Evolutionary conservation across 148 eudicot species (phyloP), one percentile per base, ranked within the genome.

Genomic region (Chenopodium album): DNA sequence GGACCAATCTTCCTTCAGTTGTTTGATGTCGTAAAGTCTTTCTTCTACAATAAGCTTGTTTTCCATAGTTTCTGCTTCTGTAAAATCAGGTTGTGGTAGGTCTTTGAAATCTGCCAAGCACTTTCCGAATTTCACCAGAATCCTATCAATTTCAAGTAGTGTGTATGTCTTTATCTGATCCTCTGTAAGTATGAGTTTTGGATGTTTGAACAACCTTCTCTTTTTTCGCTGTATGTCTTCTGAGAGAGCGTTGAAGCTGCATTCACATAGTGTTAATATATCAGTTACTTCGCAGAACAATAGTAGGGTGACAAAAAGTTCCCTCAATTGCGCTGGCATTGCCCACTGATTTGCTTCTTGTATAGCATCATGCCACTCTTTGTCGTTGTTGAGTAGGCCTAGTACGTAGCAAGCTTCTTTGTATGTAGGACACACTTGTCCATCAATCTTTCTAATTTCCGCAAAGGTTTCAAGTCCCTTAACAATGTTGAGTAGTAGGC

Each of bases 281-380:
- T 64, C 41, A 11, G 72, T 63, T 23, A 66, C 72, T 47, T 80
- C 34, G 13, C 69, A 72, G 2, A 60, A 73, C 0, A 72, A 22
- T 1, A 80, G 12, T 1, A 81, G 63, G 46, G 73, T 81, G 17
- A n/a, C 73, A 31, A 81, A 81, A 10, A 81, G 52, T 13, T 80
- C 77, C 14, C 82, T 13, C 4, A 81, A 19, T 48, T 81, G 31
- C 10, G 64, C 16, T 2, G 83, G 66, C 73, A 60, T 81, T 2
- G 50, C 83, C 83, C 83, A 81, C 16, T 56, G 69, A 29, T 44
- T 68, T 67, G 82, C 76, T 20, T 79, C 76, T 29, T 56, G 14
- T 20, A 80, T 73, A 16, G 77, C 77, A 5, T 80, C 72, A 17
- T 60, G 44, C 78, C 78, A 80, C 37, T 80, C 83, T 7, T 74